Conservation (phyloP, 2,329 filamentous ascomycete genomes). For the Hortaea sp. region DNA sequence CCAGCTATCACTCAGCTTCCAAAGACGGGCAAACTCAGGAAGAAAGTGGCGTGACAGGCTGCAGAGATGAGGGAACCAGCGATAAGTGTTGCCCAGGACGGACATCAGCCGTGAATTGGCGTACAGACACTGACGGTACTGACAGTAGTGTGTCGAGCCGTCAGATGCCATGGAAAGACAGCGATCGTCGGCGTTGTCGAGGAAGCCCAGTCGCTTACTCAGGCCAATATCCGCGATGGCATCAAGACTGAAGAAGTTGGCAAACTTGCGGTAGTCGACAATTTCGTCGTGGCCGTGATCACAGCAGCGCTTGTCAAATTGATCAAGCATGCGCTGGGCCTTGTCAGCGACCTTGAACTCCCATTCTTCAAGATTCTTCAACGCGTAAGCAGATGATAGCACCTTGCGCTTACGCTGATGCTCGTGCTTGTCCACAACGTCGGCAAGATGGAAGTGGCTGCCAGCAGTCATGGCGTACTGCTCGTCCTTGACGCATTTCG, state of each 20-base stretch:
- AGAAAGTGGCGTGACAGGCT: slow-evolving; percentile 31
- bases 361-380: slow-evolving; percentile 32
- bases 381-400: slow-evolving; percentile 28
- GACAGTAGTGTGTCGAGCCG: slow-evolving; percentile 36
- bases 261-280: slow-evolving; percentile 29
- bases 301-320: slow-evolving; percentile 27
- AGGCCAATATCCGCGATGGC: slow-evolving; percentile 32
- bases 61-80: slow-evolving; percentile 35
- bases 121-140: slow-evolving; percentile 43
- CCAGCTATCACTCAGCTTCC: slow-evolving; percentile 30
- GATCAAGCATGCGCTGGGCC: slow-evolving; percentile 21
- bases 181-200: slow-evolving; percentile 27
- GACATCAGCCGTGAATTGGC: slow-evolving; percentile 42
- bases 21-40: slow-evolving; percentile 34
- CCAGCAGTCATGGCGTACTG: slow-evolving; percentile 24
- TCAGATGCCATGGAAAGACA: slow-evolving; percentile 17
- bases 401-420: slow-evolving; percentile 32
- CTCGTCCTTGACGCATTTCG: slow-evolving; percentile 27
- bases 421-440: slow-evolving; percentile 30
- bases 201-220: slow-evolving; percentile 26
- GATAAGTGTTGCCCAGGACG: slow-evolving; percentile 41
- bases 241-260: slow-evolving; percentile 28
- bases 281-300: slow-evolving; percentile 17
- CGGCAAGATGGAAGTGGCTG: slow-evolving; percentile 26
- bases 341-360: slow-evolving; percentile 33